These are phyloP conservation scores for Fulvia fulva DNA, from an alignment of 2,329 filamentous ascomycete species.

Conservation along the genomic window DNA sequence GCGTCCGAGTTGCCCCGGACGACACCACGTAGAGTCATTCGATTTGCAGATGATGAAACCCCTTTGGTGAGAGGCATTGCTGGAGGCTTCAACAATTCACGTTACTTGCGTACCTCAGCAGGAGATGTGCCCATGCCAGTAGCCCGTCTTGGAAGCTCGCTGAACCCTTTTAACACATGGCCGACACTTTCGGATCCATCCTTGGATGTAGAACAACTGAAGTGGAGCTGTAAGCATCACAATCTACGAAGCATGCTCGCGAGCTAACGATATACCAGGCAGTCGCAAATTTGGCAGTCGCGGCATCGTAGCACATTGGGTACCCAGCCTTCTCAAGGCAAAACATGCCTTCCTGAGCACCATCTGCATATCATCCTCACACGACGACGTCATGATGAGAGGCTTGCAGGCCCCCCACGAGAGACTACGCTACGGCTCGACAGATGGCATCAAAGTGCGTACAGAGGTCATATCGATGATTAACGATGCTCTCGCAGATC, in stretches of 20 bases:
- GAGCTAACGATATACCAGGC: slow-evolving; percentile 13
- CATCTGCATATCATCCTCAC: slow-evolving; percentile 31
- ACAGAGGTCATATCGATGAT: slow-evolving; percentile 26
- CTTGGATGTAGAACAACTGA: slow-evolving; percentile 26
- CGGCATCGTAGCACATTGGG: slow-evolving; percentile 26
- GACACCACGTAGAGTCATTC: background rate
- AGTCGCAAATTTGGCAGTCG: slow-evolving; percentile 27
- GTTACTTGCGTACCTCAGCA: slow-evolving; percentile 11
- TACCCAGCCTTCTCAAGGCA: slow-evolving; percentile 25
- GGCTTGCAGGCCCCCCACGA: slow-evolving; percentile 17
- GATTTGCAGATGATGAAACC: slow-evolving; percentile 14
- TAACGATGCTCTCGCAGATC: slow-evolving; percentile 27
- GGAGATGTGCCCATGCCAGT: slow-evolving; percentile 17
- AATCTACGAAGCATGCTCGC: background rate
- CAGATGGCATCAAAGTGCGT: slow-evolving; percentile 22
- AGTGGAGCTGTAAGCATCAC: slow-evolving; percentile 27
- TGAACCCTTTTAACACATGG: slow-evolving; percentile 27
- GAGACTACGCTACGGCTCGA: slow-evolving; percentile 15
- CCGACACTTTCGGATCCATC: slow-evolving; percentile 18
- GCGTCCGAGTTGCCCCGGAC: background rate
- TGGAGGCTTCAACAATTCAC: slow-evolving; percentile 17
- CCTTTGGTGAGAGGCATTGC: slow-evolving; percentile 14
- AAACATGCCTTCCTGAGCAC: slow-evolving; percentile 31
- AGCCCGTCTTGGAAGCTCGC: slow-evolving; percentile 9
- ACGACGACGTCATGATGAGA: slow-evolving; percentile 33